Evolutionary conservation across 2,329 filamentous ascomycete species (phyloP), one percentile per base, ranked within the genome.

Genomic region (Cryphonectria naterciae): DNA sequence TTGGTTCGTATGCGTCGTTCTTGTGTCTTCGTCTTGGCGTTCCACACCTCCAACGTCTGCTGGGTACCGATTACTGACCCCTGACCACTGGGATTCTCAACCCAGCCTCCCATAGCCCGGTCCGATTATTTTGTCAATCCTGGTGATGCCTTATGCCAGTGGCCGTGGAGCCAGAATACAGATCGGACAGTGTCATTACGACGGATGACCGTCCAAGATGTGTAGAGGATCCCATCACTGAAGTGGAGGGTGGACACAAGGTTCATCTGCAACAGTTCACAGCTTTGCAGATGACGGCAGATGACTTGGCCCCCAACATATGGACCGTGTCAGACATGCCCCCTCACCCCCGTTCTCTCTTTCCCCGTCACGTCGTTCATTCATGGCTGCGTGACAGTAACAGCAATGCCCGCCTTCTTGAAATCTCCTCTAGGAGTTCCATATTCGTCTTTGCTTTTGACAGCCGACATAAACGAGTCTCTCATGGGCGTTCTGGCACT

Each of bases 401-500:
- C 74, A 11, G 78, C 79, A 72, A 81, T 82, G 75, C 82, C 83
- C 68, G 78, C 77, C 74, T 82, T 82, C 65, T 80, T 81, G 66
- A 82, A 52, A 75, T 77, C 67, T 61, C 68, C 37, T 67, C 72
- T 35, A 76, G 67, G 43, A 65, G 75, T 41, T 78, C 78, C 39
- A 75, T 77, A 79, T 39, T 77, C 75, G 49, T 80, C 77, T 67
- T 69, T 71, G 43, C 75, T 71, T 35, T 75, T 75, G 76, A 37
- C 74, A 73, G 54, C 78, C 72, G 41, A 72, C 68, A 28, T 71
- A 73, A 85, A 86, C 0, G 80, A 79, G 71, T 85, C 84, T 69
- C 83, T 79, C 77, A 85, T 83, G 13, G 84, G 82, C 5, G 84
- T 84, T 72, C 83, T 78, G 17, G 80, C 39, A 72, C 72, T 78